Evolutionary conservation across 202 grass and related monocot species (phyloP).

Genomic region (Panicum hallii): DNA sequence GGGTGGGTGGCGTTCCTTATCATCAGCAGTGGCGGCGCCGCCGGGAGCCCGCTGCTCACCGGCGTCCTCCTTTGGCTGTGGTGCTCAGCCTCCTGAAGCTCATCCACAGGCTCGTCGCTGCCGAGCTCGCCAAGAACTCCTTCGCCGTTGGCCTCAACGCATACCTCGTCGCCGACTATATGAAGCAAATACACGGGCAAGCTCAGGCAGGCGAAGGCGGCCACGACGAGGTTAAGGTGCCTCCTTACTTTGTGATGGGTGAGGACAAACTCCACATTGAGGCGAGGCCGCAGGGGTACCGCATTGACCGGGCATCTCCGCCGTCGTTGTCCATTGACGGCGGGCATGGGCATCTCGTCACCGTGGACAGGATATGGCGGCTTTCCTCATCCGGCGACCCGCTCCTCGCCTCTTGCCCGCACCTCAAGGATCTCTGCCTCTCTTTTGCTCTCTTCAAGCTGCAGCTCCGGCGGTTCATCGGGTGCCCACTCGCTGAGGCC

Average conservation of each 20-base stretch:
- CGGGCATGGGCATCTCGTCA: constrained; percentile 28
- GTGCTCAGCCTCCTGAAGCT: constrained; percentile 61
- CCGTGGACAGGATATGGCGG: constrained; percentile 52
- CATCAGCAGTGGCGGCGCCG: constrained; percentile 42
- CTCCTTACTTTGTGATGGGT: constrained; percentile 52
- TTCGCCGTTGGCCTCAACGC: constrained; percentile 59
- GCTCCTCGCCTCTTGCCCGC: constrained; percentile 34
- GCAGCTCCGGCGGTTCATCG: constrained; percentile 55
- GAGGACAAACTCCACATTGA: constrained; percentile 55
- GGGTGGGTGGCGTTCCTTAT: constrained; percentile 67
- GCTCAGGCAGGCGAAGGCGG: background rate
- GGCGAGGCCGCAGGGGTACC: constrained; percentile 50
- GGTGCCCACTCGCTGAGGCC: constrained; percentile 45
- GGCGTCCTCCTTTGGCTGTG: constrained; percentile 59
- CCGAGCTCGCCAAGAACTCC: constrained; percentile 55
- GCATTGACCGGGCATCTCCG: constrained; percentile 12
- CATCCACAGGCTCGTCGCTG: constrained; percentile 53
- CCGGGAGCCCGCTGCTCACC: constrained; percentile 52
- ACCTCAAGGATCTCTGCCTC: constrained; percentile 47
- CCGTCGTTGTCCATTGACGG: constrained; percentile 3
- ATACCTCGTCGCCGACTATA: constrained; percentile 58
- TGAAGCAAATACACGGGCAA: constrained; percentile 53
- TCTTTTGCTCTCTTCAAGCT: constrained; percentile 57
- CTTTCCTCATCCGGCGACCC: constrained; percentile 43
- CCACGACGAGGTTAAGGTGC: constrained; percentile 20